phyloP scores from a whole-genome alignment of 768 basidiomycete species.

The Xanthoconium purpureum region DNA sequence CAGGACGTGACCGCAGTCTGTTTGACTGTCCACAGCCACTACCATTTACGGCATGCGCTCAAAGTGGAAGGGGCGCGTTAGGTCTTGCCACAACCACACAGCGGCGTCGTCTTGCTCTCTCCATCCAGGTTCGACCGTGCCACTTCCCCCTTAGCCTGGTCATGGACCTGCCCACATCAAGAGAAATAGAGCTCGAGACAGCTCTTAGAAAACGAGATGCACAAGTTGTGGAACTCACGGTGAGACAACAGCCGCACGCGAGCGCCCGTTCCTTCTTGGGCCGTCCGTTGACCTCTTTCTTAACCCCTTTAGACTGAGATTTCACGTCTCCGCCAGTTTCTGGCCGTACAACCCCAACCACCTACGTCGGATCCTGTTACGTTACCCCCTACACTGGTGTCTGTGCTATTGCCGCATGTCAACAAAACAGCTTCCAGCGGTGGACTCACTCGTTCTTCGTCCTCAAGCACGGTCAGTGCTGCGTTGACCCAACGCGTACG shows the following conservation, averaged over 20 bases:
- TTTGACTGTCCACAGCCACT: constrained; percentile 28
- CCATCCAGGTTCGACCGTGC: constrained; percentile 12
- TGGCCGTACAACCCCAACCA: constrained; percentile 56
- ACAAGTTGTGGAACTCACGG: constrained; percentile 69
- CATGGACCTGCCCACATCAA: constrained; percentile 70
- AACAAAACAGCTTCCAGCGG: constrained; percentile 37
- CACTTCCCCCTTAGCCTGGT: constrained; percentile 12
- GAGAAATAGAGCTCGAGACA: constrained; percentile 81
- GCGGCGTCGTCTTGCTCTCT: constrained; percentile 16
- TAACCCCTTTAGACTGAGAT: constrained; percentile 61
- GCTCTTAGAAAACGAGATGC: constrained; percentile 72
- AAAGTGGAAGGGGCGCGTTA: constrained; percentile 26
- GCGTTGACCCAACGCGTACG: constrained; percentile 74
- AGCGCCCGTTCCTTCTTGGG: constrained; percentile 20
- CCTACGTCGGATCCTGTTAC: constrained; percentile 61
- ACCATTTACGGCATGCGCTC: constrained; percentile 28
- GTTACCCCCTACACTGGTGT: constrained; percentile 67
- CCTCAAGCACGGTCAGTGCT: constrained; percentile 57
- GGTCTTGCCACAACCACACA: constrained; percentile 33
- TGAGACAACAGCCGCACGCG: constrained; percentile 38
- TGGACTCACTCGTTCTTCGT: constrained; percentile 32
- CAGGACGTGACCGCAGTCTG: no score
- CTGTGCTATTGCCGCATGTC: constrained; percentile 68
- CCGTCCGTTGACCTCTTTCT: constrained; percentile 18
- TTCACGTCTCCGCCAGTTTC: constrained; percentile 60